Evolutionary conservation across 371 early-diverging fungal species (phyloP), one percentile per base, ranked within the genome.

Genomic region (Syncephalastrum contaminatum): DNA sequence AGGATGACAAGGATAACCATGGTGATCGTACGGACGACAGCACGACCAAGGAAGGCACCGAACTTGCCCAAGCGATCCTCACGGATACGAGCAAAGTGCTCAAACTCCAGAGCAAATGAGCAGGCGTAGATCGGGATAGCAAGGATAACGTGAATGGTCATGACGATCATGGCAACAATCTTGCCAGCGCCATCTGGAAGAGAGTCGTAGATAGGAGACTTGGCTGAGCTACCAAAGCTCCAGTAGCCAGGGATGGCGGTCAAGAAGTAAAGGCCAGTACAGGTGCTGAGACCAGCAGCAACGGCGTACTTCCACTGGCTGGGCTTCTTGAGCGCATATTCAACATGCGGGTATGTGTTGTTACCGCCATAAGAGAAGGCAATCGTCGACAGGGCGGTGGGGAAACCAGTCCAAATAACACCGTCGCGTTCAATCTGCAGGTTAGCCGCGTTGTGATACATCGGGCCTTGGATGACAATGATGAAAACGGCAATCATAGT

Each of bases 61-160:
- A 74, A 20, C 25, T 60, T 62, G 21, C 78, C 78, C 19, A 67
- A 44, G n/a, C 62, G 52, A 22, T 70, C 69, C 14, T 74, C 75
- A 15, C 66, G 56, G 48, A 59, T 59, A 19, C 67, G 60, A 43
- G 77, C 36, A 43, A 76, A 84, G 12, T 74, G 59, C 65, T 90
- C 90, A 30, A 88, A 76, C 60, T 90, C 89, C 21, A 87, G 70
- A 36, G 91, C 86, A 59, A 95, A 91, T 5, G 93, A 86, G 4
- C 91, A 89, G 48, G 92, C 72, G 58, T 91, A 83, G 21, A 94
- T 84, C 2, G 94, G 96, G 52, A 90, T 87, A 41, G 94, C 94
- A n/a, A 93, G 69, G 18, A 93, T 72, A 47, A 93, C 92, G 64
- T 94, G 94, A 30, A 88, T 82, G 0, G 92, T 90, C 69, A 94